Conservation (phyloP, 345 rosid genomes). For the Eucalyptus victrix region DNA sequence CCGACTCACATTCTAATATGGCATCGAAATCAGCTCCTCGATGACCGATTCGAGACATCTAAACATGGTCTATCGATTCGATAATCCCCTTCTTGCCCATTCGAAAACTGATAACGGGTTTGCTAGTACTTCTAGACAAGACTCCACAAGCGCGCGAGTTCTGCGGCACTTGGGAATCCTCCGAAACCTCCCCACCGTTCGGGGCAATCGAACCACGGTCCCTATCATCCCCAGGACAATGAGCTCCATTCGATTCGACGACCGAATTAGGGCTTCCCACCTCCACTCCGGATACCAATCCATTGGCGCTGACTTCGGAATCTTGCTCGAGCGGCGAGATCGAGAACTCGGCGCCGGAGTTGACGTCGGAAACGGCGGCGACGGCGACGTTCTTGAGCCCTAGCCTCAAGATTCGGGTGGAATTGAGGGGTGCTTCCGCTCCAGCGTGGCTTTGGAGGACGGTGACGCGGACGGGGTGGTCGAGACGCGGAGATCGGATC, state of each 20-base stretch:
- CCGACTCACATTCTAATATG: conserved; percentile 22
- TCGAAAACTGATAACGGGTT: conserved; percentile 7
- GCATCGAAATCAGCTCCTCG: conserved; percentile 15
- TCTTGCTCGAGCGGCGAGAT: conserved; percentile 26
- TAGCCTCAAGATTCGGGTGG: conserved; percentile 56
- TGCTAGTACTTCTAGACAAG: neutral
- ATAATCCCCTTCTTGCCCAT: conserved; percentile 35
- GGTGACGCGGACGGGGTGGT: conserved; percentile 53
- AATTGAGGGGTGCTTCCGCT: conserved; percentile 70
- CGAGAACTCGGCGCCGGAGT: conserved; percentile 36
- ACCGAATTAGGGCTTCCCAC: neutral
- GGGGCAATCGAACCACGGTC: neutral
- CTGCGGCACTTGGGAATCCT: neutral
- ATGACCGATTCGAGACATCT: neutral
- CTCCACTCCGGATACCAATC: too few relatives aligned
- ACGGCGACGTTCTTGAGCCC: conserved; percentile 56
- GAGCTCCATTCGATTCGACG: neutral
- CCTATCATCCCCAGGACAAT: neutral
- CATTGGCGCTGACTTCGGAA: too few relatives aligned
- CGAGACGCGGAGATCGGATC: conserved; percentile 30
- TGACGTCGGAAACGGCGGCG: conserved; percentile 49
- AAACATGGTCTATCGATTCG: conserved; percentile 2
- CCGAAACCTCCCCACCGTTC: neutral
- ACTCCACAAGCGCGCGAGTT: neutral
- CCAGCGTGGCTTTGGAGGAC: conserved; percentile 67